Percentiles rank a stretch among this genome's conserved stretches.
These are phyloP conservation scores for Paraconiothyrium sp. DNA, from an alignment of 2,329 filamentous ascomycete genomes.

Conservation along the genomic window DNA sequence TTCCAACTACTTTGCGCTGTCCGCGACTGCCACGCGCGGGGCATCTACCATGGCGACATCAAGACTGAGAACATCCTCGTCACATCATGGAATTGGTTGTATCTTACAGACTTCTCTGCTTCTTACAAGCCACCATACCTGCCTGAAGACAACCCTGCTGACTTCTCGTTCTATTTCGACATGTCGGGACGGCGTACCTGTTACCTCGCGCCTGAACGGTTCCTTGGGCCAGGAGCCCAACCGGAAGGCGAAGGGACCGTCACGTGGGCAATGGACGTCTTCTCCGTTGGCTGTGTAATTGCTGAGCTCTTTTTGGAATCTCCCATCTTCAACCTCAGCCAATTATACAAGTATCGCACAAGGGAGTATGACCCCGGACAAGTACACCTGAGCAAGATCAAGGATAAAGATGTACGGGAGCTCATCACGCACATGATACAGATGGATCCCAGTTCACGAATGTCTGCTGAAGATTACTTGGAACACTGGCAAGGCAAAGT, in stretches of 20 bases:
- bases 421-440: slow-evolving; percentile 97
- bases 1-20: slow-evolving; percentile 94
- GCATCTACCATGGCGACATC: slow-evolving; percentile 96
- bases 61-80: slow-evolving; percentile 98
- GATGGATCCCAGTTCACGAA: slow-evolving; percentile 88
- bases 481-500: slow-evolving; percentile 91
- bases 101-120: slow-evolving; percentile 95
- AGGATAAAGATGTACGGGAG: slow-evolving; percentile 85
- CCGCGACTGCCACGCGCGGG: slow-evolving; percentile 87
- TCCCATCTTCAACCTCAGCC: slow-evolving; percentile 96
- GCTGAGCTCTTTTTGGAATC: slow-evolving; percentile 95
- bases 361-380: slow-evolving; percentile 91
- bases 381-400: slow-evolving; percentile 83
- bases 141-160: slow-evolving; percentile 94
- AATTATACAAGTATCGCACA: slow-evolving; percentile 92
- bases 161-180: slow-evolving; percentile 98
- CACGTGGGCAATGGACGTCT: slow-evolving; percentile 98
- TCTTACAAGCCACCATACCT: slow-evolving; percentile 93
- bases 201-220: slow-evolving; percentile 93
- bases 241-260: slow-evolving; percentile 70
- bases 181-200: slow-evolving; percentile 90
- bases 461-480: slow-evolving; percentile 92
- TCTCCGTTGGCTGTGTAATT: slow-evolving; percentile 95
- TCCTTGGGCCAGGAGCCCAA: slow-evolving; percentile 75
- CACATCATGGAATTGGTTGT: slow-evolving; percentile 99